Evolutionary conservation across 495 filamentous ascomycete genomes (phyloP).

Genomic region (Usnea hakonensis): DNA sequence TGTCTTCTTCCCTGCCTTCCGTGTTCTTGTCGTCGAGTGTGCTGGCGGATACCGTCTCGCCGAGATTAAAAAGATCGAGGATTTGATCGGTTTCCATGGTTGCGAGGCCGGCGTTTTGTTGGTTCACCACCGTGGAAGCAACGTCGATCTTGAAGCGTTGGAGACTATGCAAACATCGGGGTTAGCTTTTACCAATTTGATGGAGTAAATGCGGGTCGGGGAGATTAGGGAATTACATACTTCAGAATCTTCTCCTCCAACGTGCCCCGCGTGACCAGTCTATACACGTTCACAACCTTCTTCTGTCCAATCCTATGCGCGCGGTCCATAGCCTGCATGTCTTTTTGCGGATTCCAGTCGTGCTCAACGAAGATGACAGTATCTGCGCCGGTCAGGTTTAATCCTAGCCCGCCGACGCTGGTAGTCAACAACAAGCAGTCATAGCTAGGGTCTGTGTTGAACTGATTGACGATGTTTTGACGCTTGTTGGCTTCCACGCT

Average conservation of each 20-base stretch:
- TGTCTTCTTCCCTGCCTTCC: slow-evolving; percentile 69
- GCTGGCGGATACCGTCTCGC: slow-evolving; percentile 56
- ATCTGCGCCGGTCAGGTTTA: slow-evolving; percentile 94
- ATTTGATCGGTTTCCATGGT: slow-evolving; percentile 99
- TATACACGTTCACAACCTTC: slow-evolving; percentile 99
- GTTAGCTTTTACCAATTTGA: neutral
- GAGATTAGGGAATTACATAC: slow-evolving; percentile 41
- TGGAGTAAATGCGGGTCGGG: neutral
- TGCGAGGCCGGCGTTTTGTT: slow-evolving; percentile 90
- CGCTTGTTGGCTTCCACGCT: slow-evolving; percentile 81
- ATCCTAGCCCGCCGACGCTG: slow-evolving; percentile 84
- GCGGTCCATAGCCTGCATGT: slow-evolving; percentile 97
- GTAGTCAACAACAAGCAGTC: slow-evolving; percentile 90
- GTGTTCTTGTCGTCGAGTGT: slow-evolving; percentile 43
- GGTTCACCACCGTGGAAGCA: slow-evolving; percentile 94
- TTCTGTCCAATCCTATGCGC: slow-evolving; percentile 98
- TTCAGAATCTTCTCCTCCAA: slow-evolving; percentile 97
- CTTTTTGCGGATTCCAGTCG: slow-evolving; percentile 99
- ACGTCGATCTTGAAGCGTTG: slow-evolving; percentile 99
- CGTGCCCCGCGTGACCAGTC: slow-evolving; percentile 88
- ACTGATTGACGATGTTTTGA: slow-evolving; percentile 95
- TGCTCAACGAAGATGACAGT: slow-evolving; percentile 99
- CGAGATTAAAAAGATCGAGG: slow-evolving; percentile 89
- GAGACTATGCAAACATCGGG: slow-evolving; percentile 46
- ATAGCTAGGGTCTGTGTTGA: slow-evolving; percentile 94